Base-by-base conservation (phyloP, 208 protist genomes). In the Trichomonas vaginalis region DNA sequence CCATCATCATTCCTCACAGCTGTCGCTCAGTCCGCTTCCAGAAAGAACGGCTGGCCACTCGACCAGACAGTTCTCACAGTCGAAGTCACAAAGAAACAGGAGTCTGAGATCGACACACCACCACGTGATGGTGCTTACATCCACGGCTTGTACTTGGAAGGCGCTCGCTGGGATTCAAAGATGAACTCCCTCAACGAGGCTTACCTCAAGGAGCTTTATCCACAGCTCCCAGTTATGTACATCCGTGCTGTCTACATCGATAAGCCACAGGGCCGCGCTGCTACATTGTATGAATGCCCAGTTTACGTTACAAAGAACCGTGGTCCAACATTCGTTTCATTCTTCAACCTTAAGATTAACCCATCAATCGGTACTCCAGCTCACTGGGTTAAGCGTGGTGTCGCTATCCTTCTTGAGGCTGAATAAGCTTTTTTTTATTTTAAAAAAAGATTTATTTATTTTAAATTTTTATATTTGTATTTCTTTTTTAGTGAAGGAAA, bases 1-100 rank as follows among this genome's bases (percentile, higher is more conserved):
- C 99, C 99, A 51, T 99, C 99, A 98, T 99, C 99, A 12, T 99
- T 99, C 97, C 96, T 99, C 14, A 99, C 98, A 37, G 98, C 99
- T 95, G 99, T 99, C 95, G 99, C 99, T 98, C 99, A 99, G 97
- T 98, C 98, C 12, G 99, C 98, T 10, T 98, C 98, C 6, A 98
- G 99, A 96, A 98, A 98, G 95, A 99, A 99, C 97, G 98, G 98
- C 96, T 99, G 98, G 96, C 98, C 98, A 92, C 97, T 99, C 21
- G 98, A 99, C 97, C 97, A 97, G 88, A 97, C 98, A 95, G 95
- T 96, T 14, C 83, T 98, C n/a, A 96, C 96, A 51, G 97, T 97
- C 47, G 98, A 98, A 45, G 97, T 98, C 42, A 97, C 96, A 35
- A 99, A 99, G 97, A 99, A 99, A 97, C 98, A 97, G 6, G 56